Conservation (phyloP, 352 stramenopile genomes). For the Thraustotheca clavata region DNA sequence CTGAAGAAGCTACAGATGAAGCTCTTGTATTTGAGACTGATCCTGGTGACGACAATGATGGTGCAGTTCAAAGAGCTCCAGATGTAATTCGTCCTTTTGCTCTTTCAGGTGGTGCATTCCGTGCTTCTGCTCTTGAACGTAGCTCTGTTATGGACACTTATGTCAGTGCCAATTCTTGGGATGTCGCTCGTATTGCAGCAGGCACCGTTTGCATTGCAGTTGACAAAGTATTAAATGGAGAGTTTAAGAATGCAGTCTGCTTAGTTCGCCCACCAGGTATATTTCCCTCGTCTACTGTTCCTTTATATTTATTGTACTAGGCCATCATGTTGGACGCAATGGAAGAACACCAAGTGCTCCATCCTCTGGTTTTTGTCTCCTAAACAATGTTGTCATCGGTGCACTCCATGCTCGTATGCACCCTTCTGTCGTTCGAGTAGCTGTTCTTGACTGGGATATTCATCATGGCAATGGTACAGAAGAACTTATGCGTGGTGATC, state of each 20-base stretch:
- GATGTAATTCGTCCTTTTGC: conserved; percentile 35
- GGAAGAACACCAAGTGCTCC: conserved; percentile 57
- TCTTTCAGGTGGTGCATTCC: conserved; percentile 49
- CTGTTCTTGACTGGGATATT: conserved; percentile 98
- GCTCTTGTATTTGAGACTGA: conserved; percentile 74
- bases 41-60: conserved; percentile 29
- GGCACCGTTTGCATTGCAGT: conserved; percentile 74
- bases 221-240: conserved; percentile 66
- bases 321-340: conserved; percentile 37
- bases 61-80: neutral
- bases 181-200: conserved; percentile 66
- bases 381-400: conserved; percentile 99
- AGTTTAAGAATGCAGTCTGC: conserved; percentile 34
- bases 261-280: conserved; percentile 23
- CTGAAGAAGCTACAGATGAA: conserved; percentile 34
- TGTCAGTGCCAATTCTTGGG: conserved; percentile 78
- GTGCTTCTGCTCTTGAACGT: conserved; percentile 46
- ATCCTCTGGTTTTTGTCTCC: conserved; percentile 93
- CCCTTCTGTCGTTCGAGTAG: conserved; percentile 87
- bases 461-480: conserved; percentile 99
- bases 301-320: too few relatives aligned
- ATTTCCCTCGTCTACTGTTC: neutral
- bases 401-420: conserved; percentile 94
- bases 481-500: conserved; percentile 70
- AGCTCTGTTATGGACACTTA: conserved; percentile 76